These are phyloP conservation scores for Paramecium biaurelia DNA, from an alignment of 73 alveolate species.

Conservation along the genomic window DNA sequence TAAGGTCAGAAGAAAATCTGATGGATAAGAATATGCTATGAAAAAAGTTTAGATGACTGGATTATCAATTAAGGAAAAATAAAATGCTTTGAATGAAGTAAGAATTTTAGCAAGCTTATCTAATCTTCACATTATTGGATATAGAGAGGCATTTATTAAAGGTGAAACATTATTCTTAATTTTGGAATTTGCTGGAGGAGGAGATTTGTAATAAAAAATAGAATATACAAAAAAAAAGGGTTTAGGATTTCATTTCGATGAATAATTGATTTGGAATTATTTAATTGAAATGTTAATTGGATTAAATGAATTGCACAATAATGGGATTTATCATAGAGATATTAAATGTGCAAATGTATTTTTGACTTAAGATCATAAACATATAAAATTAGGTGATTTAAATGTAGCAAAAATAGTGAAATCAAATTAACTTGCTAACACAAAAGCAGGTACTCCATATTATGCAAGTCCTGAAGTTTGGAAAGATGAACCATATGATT, in stretches of 20 bases:
- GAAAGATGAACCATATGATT: slow-evolving; percentile 95
- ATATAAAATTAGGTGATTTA: slow-evolving; percentile 76
- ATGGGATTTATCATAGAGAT: slow-evolving; percentile 89
- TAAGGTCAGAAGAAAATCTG: slow-evolving; percentile 57
- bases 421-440: slow-evolving; percentile 40
- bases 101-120: slow-evolving; percentile 57
- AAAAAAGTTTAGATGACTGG: slow-evolving; percentile 51
- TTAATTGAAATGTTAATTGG: slow-evolving; percentile 84
- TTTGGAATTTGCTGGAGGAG: slow-evolving; percentile 86
- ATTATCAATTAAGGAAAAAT: slow-evolving; percentile 49
- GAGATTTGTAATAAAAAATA: slow-evolving; percentile 77
- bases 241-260: slow-evolving; percentile 61
- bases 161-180: slow-evolving; percentile 65
- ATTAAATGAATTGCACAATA: slow-evolving; percentile 83
- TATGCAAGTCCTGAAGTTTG: slow-evolving; percentile 95
- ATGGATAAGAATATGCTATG: slow-evolving; percentile 63
- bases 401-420: slow-evolving; percentile 81
- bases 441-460: slow-evolving; percentile 94
- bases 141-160: slow-evolving; percentile 61
- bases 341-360: slow-evolving; percentile 90
- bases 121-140: slow-evolving; percentile 50
- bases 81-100: slow-evolving; percentile 66
- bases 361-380: slow-evolving; percentile 71
- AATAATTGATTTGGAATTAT: slow-evolving; percentile 73
- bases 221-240: slow-evolving; percentile 64